Conservation (phyloP, 1,139 yeast genomes). For the Pichia terricola region DNA sequence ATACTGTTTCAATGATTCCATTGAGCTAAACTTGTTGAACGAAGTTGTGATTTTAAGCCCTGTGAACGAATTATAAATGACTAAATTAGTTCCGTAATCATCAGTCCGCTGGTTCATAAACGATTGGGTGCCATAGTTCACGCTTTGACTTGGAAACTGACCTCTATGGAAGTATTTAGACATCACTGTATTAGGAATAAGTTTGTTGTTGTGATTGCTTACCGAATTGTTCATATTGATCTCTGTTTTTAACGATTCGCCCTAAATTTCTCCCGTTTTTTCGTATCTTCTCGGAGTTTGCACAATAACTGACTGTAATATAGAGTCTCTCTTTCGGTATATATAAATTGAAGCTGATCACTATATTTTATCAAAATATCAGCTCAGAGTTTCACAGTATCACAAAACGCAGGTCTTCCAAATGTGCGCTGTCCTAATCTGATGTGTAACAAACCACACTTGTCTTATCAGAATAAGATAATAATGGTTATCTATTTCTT, state of each 20-base stretch:
- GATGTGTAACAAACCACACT: too few species aligned
- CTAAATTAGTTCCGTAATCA: slow-evolving; percentile 16
- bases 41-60: slow-evolving; percentile 29
- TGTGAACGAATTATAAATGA: slow-evolving; percentile 33
- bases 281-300: too few species aligned
- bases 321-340: too few species aligned
- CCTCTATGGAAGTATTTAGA: slow-evolving; percentile 2
- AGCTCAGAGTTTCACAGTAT: too few species aligned
- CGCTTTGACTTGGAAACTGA: not conserved
- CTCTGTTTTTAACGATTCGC: too few species aligned
- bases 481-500: too few species aligned
- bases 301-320: too few species aligned
- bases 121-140: not conserved
- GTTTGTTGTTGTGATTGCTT: slow-evolving; percentile 2
- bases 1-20: slow-evolving; percentile 39
- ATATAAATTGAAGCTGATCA: too few species aligned
- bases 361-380: too few species aligned
- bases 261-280: too few species aligned
- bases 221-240: slow-evolving; percentile 4
- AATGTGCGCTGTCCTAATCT: too few species aligned
- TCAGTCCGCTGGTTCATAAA: not conserved
- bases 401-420: too few species aligned
- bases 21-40: slow-evolving; percentile 27
- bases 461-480: not conserved
- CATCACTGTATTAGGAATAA: slow-evolving; percentile 2